These are phyloP conservation scores for Plasmodium yoelii DNA, from an alignment of 169 alveolate genomes.

Conservation along the genomic window DNA sequence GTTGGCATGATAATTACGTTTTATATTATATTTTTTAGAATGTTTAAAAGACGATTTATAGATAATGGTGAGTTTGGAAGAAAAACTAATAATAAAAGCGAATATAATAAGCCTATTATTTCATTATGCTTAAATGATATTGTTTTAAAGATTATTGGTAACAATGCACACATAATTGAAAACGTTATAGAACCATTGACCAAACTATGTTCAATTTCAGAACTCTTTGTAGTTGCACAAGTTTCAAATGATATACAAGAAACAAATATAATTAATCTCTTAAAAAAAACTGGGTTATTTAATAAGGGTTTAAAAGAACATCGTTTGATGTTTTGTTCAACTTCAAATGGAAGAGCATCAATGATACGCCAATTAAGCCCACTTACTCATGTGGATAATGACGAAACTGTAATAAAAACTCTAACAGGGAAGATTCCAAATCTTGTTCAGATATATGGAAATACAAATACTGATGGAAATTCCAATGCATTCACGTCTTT, in stretches of 20 bases:
- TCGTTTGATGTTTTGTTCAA: conserved; percentile 82
- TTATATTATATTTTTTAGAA: conserved; percentile 55
- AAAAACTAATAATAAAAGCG: conserved; percentile 39
- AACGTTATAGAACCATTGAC: conserved; percentile 52
- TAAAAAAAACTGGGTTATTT: conserved; percentile 39
- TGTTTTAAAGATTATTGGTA: conserved; percentile 40
- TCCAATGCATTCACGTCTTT: conserved; percentile 54
- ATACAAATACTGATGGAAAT: conserved; percentile 42
- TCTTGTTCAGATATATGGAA: conserved; percentile 73
- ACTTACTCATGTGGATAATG: conserved; percentile 80
- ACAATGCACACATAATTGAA: conserved; percentile 47
- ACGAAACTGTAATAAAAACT: conserved; percentile 77
- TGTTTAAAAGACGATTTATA: conserved; percentile 55
- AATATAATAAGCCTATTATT: conserved; percentile 35
- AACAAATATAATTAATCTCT: conserved; percentile 52
- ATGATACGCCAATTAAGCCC: conserved; percentile 86
- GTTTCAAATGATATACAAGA: conserved; percentile 60
- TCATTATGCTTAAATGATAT: conserved; percentile 64
- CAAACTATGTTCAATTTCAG: conserved; percentile 45
- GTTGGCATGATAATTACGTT: conserved; percentile 66
- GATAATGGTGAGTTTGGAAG: conserved; percentile 45
- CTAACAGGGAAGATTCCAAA: conserved; percentile 78
- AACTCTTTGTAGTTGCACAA: conserved; percentile 70
- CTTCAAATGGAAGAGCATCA: conserved; percentile 84
- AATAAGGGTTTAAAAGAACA: conserved; percentile 74